Evolutionary conservation across 225 moss, liverwort and hornwort species (phyloP).

Genomic region (Straminergon stramineum): DNA sequence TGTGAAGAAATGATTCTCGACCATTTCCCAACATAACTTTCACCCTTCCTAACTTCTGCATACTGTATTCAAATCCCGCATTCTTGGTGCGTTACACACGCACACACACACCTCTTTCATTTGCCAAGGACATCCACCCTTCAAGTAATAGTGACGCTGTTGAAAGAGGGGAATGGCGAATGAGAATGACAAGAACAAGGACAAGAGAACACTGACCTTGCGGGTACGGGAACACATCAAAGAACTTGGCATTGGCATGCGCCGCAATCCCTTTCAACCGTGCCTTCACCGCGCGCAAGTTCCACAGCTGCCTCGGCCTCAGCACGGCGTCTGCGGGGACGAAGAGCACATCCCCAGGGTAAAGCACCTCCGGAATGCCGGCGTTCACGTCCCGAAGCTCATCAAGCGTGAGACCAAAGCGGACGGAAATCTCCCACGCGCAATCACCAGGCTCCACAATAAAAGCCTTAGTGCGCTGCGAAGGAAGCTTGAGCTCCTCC

Average conservation of each 20-base stretch:
- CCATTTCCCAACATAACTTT: background rate
- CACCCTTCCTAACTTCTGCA: background rate
- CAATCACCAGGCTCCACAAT: conserved; percentile 69
- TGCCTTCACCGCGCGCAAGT: conserved; percentile 30
- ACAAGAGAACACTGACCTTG: conserved; percentile 25
- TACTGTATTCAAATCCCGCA: background rate
- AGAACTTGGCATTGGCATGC: conserved; percentile 60
- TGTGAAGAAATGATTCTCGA: background rate
- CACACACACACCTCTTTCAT: background rate
- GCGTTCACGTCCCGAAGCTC: conserved; percentile 53
- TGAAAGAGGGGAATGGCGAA: background rate
- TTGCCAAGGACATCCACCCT: background rate
- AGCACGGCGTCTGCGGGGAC: conserved; percentile 65
- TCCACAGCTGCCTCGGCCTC: conserved; percentile 49
- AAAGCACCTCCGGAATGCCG: conserved; percentile 50
- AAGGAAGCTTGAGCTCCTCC: conserved; percentile 37
- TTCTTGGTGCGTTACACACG: background rate
- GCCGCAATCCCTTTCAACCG: conserved; percentile 36
- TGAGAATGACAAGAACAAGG: background rate
- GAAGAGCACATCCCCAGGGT: conserved; percentile 68
- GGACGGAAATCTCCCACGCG: conserved; percentile 78
- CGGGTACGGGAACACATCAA: conserved; percentile 76
- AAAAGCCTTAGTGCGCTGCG: conserved; percentile 34
- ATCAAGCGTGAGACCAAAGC: conserved; percentile 68
- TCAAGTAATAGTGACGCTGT: background rate